Conservation (phyloP, 352 stramenopile genomes). For the Phytophthora sojae region DNA sequence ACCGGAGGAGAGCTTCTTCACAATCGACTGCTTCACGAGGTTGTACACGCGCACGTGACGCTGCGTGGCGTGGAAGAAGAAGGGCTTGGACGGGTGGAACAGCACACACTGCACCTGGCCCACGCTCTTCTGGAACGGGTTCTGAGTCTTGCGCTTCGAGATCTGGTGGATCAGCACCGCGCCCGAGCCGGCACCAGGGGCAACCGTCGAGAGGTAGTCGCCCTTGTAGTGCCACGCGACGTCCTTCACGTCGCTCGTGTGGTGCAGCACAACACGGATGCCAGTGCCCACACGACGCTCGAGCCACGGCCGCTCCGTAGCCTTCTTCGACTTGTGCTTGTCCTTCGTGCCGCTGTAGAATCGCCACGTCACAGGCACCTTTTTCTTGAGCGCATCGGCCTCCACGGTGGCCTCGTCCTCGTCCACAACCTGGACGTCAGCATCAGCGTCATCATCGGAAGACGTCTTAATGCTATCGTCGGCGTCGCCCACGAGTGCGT, state of each 20-base stretch:
- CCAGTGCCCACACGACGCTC: slow-evolving; percentile 82
- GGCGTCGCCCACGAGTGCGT: slow-evolving; percentile 92
- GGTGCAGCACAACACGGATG: slow-evolving; percentile 87
- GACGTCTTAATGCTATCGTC: slow-evolving; percentile 71
- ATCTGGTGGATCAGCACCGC: slow-evolving; percentile 98
- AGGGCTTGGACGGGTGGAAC: slow-evolving; percentile 99
- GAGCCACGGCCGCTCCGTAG: slow-evolving; percentile 58
- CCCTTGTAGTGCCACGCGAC: slow-evolving; percentile 99
- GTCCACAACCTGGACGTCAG: slow-evolving; percentile 65
- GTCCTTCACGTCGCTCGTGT: slow-evolving; percentile 92
- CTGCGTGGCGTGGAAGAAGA: slow-evolving; percentile 99
- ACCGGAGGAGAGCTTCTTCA: slow-evolving; percentile 98
- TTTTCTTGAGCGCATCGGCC: slow-evolving; percentile 83
- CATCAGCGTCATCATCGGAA: slow-evolving; percentile 46
- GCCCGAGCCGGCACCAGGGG: slow-evolving; percentile 86
- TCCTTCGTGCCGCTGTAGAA: slow-evolving; percentile 87
- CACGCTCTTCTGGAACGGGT: slow-evolving; percentile 97
- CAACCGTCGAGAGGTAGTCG: slow-evolving; percentile 98
- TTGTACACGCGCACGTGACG: slow-evolving; percentile 99
- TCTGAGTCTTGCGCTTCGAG: slow-evolving; percentile 96
- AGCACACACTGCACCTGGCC: slow-evolving; percentile 95
- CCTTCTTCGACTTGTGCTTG: slow-evolving; percentile 71
- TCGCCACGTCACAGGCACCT: slow-evolving; percentile 93
- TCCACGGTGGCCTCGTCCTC: slow-evolving; percentile 79
- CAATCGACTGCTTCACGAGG: slow-evolving; percentile 97